phyloP scores from a whole-genome alignment of 352 stramenopile species.

The Pythium vanterpoolii region DNA sequence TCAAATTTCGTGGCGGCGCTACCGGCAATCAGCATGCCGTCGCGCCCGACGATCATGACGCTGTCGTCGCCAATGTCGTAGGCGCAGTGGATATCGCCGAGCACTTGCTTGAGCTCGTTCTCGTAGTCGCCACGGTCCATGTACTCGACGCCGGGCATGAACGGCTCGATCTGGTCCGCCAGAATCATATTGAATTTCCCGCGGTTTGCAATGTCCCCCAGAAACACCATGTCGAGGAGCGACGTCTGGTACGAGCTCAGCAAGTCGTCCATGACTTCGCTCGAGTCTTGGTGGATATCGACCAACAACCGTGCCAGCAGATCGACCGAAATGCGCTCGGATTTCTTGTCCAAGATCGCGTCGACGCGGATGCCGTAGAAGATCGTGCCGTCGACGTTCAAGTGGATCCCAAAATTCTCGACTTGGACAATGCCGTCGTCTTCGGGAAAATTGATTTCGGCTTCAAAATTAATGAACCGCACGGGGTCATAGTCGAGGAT shows the following conservation, averaged over 20 bases:
- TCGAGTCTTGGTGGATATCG: constrained; percentile 94
- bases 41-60: constrained; percentile 91
- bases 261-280: constrained; percentile 91
- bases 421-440: constrained; percentile 92
- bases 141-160: constrained; percentile 95
- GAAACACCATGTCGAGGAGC: constrained; percentile 93
- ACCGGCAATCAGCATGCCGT: constrained; percentile 92
- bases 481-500: constrained; percentile 96
- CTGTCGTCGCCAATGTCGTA: constrained; percentile 96
- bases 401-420: constrained; percentile 92
- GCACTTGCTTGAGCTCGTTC: constrained; percentile 95
- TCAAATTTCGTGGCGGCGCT: constrained; percentile 92
- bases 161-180: constrained; percentile 95
- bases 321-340: constrained; percentile 95
- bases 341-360: constrained; percentile 92
- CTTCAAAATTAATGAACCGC: constrained; percentile 97
- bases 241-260: constrained; percentile 92
- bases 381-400: constrained; percentile 65
- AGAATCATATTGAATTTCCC: constrained; percentile 98
- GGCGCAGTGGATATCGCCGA: constrained; percentile 90
- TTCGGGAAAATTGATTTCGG: constrained; percentile 94
- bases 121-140: constrained; percentile 97
- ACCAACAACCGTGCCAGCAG: constrained; percentile 92
- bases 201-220: constrained; percentile 88
- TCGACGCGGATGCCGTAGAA: constrained; percentile 88